Percentiles rank a stretch among this genome's conserved stretches.
Evolutionary conservation across 768 basidiomycete genomes (phyloP).

Genomic region (Hericium coralloides): DNA sequence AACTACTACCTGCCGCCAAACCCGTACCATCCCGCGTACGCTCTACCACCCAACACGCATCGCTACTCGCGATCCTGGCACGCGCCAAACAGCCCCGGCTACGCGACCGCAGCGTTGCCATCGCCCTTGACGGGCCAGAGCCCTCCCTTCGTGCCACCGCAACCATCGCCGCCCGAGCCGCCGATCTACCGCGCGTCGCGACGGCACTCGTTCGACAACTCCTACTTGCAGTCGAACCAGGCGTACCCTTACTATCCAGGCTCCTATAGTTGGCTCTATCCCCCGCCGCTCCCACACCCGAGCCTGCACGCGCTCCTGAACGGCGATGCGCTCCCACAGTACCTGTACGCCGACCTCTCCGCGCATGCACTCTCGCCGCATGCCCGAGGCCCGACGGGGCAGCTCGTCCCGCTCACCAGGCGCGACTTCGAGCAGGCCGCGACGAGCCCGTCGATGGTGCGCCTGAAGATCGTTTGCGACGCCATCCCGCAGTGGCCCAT

Average conservation of each 20-base stretch:
- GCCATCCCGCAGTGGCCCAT: constrained; percentile 13
- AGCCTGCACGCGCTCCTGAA: constrained; percentile 11
- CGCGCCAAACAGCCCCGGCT: constrained; percentile 4
- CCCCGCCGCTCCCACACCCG: constrained; percentile 10
- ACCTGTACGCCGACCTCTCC: constrained; percentile 6
- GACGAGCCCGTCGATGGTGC: constrained; percentile 12
- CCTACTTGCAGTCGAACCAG: constrained; percentile 1
- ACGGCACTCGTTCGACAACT: constrained; percentile 8
- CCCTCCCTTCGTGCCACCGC: background rate
- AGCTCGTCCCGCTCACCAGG: background rate
- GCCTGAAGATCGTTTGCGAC: constrained; percentile 12
- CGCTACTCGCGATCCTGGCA: constrained; percentile 6
- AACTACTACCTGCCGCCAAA: constrained; percentile 4
- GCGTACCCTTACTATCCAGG: background rate
- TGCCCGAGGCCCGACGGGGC: background rate
- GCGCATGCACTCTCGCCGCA: constrained; percentile 4
- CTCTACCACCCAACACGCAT: constrained; percentile 1
- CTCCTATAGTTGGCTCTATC: constrained; percentile 5
- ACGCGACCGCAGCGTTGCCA: background rate
- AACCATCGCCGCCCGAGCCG: constrained; percentile 2
- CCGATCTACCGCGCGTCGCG: constrained; percentile 3
- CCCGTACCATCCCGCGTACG: constrained; percentile 1
- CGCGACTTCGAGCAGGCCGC: constrained; percentile 14
- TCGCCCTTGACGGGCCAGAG: background rate
- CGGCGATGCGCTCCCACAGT: constrained; percentile 6